Evolutionary conservation across 2,329 filamentous ascomycete genomes (phyloP).

Genomic region (Trichoderma simmonsii): DNA sequence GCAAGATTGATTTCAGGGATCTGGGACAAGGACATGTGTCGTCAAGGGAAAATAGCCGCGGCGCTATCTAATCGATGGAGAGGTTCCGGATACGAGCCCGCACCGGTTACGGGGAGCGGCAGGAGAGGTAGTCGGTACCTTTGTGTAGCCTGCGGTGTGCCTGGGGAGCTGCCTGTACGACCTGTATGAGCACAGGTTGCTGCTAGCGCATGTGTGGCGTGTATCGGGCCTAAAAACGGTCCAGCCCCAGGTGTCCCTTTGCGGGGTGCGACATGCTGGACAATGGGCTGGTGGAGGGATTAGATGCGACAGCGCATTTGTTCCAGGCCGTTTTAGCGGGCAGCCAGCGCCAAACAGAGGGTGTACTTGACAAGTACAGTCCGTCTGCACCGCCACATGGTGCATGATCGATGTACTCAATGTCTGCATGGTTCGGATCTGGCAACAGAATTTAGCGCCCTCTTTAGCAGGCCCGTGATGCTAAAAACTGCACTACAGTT

Average conservation of each 20-base stretch:
- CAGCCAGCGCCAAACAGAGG: not conserved
- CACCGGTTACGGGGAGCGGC: not conserved
- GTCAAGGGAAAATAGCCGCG: conserved; percentile 19
- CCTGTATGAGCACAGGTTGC: not conserved
- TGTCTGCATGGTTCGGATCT: not conserved
- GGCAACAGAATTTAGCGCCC: not conserved
- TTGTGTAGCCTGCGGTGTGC: not conserved
- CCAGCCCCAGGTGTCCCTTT: not conserved
- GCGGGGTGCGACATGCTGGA: not conserved
- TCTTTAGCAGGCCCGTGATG: not conserved
- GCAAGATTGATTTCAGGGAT: conserved; percentile 22
- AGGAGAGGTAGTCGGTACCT: not conserved
- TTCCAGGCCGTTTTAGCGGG: not conserved
- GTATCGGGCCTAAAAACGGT: not conserved
- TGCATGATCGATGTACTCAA: not conserved
- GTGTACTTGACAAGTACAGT: not conserved
- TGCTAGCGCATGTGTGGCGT: not conserved
- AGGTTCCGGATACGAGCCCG: not conserved
- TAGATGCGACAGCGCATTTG: not conserved
- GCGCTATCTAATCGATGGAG: conserved; percentile 1
- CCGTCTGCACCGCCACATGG: not conserved
- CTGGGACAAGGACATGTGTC: conserved; percentile 32
- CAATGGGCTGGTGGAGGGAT: not conserved
- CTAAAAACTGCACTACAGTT: not conserved
- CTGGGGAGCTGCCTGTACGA: not conserved